These are phyloP conservation scores for Zygosaccharomyces pseudorouxii DNA, from an alignment of 805 yeast genomes.

Conservation along the genomic window DNA sequence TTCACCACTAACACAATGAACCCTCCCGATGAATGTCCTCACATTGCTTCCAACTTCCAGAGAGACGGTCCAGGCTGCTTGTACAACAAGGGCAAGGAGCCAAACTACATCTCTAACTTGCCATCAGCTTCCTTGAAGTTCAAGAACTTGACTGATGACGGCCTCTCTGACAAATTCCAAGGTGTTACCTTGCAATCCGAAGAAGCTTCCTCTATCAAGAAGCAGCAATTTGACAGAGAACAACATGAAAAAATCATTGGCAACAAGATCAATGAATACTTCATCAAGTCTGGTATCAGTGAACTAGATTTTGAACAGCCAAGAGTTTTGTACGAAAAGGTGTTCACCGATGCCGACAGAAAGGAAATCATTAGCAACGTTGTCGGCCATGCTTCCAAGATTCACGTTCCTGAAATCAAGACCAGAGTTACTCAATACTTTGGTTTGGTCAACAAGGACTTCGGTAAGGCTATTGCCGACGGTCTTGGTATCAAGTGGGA, in stretches of 20 bases:
- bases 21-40: slow-evolving; percentile 21
- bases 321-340: slow-evolving; percentile 40
- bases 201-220: slow-evolving; percentile 25
- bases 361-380: slow-evolving; percentile 37
- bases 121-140: slow-evolving; percentile 25
- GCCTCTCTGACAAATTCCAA: slow-evolving; percentile 26
- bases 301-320: slow-evolving; percentile 47
- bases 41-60: slow-evolving; percentile 41
- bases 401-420: slow-evolving; percentile 32
- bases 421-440: slow-evolving; percentile 40
- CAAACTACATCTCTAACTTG: slow-evolving; percentile 48
- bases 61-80: slow-evolving; percentile 60
- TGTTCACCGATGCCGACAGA: slow-evolving; percentile 35
- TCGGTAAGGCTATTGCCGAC: slow-evolving; percentile 40
- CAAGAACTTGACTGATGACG: slow-evolving; percentile 14
- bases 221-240: slow-evolving; percentile 30
- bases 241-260: slow-evolving; percentile 39
- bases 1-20: slow-evolving; percentile 10
- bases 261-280: slow-evolving; percentile 35
- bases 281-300: slow-evolving; percentile 39
- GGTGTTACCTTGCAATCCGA: slow-evolving; percentile 35
- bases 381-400: slow-evolving; percentile 38
- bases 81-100: slow-evolving; percentile 46
- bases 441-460: slow-evolving; percentile 40
- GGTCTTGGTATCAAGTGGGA: slow-evolving; percentile 39